Evolutionary conservation across 495 filamentous ascomycete species (phyloP).

Genomic region (Aspergillus coremiiformis): DNA sequence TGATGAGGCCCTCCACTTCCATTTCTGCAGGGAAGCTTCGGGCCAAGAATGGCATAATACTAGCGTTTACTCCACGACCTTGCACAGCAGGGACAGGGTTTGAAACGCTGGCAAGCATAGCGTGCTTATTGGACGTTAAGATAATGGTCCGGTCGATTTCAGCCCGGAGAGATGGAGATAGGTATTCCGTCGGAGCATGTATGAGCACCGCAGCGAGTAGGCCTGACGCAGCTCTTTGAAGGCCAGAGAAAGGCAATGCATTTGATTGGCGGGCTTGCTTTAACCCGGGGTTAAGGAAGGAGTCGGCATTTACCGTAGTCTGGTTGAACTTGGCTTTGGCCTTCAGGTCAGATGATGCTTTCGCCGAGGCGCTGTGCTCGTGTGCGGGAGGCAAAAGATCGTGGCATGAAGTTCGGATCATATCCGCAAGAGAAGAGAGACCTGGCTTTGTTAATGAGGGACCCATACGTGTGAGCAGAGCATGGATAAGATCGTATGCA

Average conservation of each 20-base stretch:
- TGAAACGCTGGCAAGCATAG: slow-evolving; percentile 71
- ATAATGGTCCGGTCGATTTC: slow-evolving; percentile 75
- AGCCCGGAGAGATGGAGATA: slow-evolving; percentile 56
- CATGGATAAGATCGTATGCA: slow-evolving; percentile 49
- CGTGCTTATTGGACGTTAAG: slow-evolving; percentile 52
- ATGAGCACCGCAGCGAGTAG: slow-evolving; percentile 58
- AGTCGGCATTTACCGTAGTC: slow-evolving; percentile 45
- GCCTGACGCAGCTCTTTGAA: slow-evolving; percentile 41
- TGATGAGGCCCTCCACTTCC: slow-evolving; percentile 64
- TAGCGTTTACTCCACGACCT: slow-evolving; percentile 50
- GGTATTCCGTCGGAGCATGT: slow-evolving; percentile 50
- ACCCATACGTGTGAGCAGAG: slow-evolving; percentile 54
- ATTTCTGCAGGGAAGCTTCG: slow-evolving; percentile 50
- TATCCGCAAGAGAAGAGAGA: slow-evolving; percentile 46
- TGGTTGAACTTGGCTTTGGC: slow-evolving; percentile 31
- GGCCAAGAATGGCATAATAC: slow-evolving; percentile 70
- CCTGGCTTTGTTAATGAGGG: slow-evolving; percentile 54
- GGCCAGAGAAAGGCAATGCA: slow-evolving; percentile 16
- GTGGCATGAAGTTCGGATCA: slow-evolving; percentile 55
- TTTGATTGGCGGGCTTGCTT: slow-evolving; percentile 22
- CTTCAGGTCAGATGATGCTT: slow-evolving; percentile 25
- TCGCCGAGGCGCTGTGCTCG: slow-evolving; percentile 23
- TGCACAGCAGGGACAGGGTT: slow-evolving; percentile 58
- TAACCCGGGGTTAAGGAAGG: slow-evolving; percentile 39
- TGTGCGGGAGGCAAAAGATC: slow-evolving; percentile 50